Evolutionary conservation across 768 basidiomycete species (phyloP).

Genomic region (Xerocomus brunneocitrinus): DNA sequence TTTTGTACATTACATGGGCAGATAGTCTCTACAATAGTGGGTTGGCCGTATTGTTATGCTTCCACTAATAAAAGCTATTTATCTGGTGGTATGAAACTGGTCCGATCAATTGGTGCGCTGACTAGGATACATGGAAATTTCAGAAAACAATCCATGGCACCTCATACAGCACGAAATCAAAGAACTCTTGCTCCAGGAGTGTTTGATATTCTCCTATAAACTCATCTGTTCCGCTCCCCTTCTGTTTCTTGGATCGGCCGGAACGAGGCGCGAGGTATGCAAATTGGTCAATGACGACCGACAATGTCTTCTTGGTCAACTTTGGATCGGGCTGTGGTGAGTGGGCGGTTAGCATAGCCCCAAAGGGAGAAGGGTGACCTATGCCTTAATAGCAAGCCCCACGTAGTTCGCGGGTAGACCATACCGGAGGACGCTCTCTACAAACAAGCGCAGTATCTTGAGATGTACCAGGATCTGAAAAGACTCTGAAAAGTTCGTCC

Average conservation of each 20-base stretch:
- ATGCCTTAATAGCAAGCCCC: slow-evolving; percentile 76
- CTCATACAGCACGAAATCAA: slow-evolving; percentile 92
- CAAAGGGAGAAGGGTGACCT: slow-evolving; percentile 6
- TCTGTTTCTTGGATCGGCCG: slow-evolving; percentile 38
- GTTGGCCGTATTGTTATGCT: slow-evolving; percentile 59
- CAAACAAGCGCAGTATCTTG: slow-evolving; percentile 85
- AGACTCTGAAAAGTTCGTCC: slow-evolving; percentile 96
- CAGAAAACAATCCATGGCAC: slow-evolving; percentile 83
- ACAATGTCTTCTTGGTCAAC: slow-evolving; percentile 72
- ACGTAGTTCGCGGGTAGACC: slow-evolving; percentile 90
- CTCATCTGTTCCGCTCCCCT: slow-evolving; percentile 49
- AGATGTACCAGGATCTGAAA: slow-evolving; percentile 92
- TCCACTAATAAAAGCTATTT: slow-evolving; percentile 51
- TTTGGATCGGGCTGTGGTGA: slow-evolving; percentile 76
- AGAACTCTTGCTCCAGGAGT: slow-evolving; percentile 92
- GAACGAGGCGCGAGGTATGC: slow-evolving; percentile 74
- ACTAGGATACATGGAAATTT: slow-evolving; percentile 8
- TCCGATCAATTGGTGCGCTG: background rate
- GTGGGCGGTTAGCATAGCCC: background rate
- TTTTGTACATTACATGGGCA: slow-evolving; percentile 41
- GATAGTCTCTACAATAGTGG: slow-evolving; percentile 49
- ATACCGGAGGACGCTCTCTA: slow-evolving; percentile 93
- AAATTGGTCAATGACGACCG: slow-evolving; percentile 71
- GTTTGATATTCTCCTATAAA: slow-evolving; percentile 89
- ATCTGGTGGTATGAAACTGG: slow-evolving; percentile 15